Conservation (phyloP, 2,329 filamentous ascomycete genomes). For the Microdochium bolleyi region DNA sequence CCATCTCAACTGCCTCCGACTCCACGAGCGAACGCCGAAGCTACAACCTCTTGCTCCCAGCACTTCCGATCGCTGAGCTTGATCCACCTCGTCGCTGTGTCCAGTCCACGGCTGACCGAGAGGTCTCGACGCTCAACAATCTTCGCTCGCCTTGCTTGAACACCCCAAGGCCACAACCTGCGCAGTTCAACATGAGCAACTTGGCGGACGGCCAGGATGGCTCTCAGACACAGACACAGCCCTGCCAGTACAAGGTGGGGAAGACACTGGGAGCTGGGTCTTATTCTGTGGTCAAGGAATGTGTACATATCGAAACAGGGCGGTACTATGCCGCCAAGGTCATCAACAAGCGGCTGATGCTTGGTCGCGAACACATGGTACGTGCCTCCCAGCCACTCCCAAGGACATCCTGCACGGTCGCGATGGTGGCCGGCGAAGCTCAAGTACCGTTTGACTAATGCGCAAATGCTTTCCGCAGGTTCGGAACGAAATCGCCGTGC, state of each 20-base stretch:
- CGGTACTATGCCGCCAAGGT: conserved; percentile 98
- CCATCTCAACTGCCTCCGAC: no score
- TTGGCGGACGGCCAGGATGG: conserved; percentile 13
- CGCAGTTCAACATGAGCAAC: conserved; percentile 11
- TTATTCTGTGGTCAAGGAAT: conserved; percentile 98
- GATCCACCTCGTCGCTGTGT: no score
- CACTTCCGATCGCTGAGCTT: no score
- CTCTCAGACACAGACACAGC: conserved; percentile 64
- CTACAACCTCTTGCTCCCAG: no score
- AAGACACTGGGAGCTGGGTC: conserved; percentile 96
- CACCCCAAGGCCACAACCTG: background rate
- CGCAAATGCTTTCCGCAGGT: conserved; percentile 44
- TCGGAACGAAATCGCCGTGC: conserved; percentile 93
- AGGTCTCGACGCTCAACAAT: background rate
- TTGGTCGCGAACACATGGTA: conserved; percentile 96
- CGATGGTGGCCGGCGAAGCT: background rate
- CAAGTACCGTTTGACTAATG: background rate
- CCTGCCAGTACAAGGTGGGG: conserved; percentile 96
- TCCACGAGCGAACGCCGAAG: no score
- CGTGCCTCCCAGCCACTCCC: conserved; percentile 9
- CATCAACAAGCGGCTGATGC: conserved; percentile 98
- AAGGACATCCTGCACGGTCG: background rate
- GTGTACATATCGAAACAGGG: conserved; percentile 95
- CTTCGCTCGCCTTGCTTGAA: background rate
- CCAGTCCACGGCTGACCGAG: no score